These are phyloP conservation scores for Malassezia psittaci DNA, from an alignment of 1,284 basidiomycete genomes.

Conservation along the genomic window DNA sequence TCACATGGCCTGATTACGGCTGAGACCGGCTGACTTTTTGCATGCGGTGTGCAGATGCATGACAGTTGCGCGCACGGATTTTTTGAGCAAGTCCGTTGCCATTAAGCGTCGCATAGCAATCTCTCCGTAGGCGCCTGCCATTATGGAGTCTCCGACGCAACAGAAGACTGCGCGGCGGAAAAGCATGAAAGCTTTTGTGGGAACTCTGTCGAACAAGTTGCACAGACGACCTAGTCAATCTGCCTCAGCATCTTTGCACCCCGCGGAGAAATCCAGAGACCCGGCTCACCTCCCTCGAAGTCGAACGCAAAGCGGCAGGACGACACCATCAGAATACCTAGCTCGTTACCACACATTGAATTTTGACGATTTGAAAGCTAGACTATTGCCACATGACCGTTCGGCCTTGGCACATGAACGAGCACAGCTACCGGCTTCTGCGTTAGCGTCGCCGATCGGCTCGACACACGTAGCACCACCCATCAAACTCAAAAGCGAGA, in stretches of 20 bases:
- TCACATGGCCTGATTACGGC: conserved; percentile 1
- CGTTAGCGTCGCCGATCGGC: not conserved
- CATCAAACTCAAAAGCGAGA: not conserved
- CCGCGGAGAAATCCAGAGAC: not conserved
- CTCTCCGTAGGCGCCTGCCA: not conserved
- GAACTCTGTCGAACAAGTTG: not conserved
- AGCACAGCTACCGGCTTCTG: not conserved
- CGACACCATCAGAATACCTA: not conserved
- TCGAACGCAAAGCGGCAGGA: not conserved
- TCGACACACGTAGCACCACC: not conserved
- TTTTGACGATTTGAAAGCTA: not conserved
- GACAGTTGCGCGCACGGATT: too few relatives aligned
- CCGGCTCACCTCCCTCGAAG: not conserved
- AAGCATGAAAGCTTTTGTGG: not conserved
- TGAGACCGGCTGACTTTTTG: not conserved
- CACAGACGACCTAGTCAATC: not conserved
- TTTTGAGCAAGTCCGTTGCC: too few relatives aligned
- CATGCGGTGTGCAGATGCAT: not conserved
- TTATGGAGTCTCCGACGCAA: not conserved
- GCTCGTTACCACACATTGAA: not conserved
- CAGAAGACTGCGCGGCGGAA: not conserved
- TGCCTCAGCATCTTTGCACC: not conserved
- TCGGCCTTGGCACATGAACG: not conserved
- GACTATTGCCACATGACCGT: not conserved
- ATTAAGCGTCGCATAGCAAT: too few relatives aligned